Evolutionary conservation across 441 rosid species (phyloP).

Genomic region (Erodium trifolium): DNA sequence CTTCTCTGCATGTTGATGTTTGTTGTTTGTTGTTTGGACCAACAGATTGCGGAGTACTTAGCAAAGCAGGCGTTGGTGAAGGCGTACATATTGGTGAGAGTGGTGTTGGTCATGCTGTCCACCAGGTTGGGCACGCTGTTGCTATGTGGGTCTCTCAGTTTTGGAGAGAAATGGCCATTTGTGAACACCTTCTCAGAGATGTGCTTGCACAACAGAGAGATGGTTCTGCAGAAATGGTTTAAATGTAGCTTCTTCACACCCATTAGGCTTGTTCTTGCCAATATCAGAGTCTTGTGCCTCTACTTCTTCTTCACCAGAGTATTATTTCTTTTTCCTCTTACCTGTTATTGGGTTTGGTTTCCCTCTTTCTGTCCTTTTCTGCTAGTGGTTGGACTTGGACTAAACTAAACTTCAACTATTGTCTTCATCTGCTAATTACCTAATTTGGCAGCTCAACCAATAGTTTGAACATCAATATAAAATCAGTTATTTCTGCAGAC

Average conservation of each 20-base stretch:
- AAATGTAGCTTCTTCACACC: slow-evolving; percentile 16
- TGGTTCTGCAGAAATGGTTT: slow-evolving; percentile 16
- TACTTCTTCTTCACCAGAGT: slow-evolving; percentile 20
- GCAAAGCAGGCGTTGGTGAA: not conserved
- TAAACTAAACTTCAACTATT: no score
- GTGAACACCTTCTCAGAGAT: slow-evolving; percentile 16
- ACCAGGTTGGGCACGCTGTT: not conserved
- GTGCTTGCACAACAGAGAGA: slow-evolving; percentile 16
- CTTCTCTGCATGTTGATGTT: no score
- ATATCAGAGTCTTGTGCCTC: slow-evolving; percentile 18
- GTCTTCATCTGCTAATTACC: no score
- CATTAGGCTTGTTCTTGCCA: slow-evolving; percentile 17
- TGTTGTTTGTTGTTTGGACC: not conserved
- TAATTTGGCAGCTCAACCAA: not conserved
- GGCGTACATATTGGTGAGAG: not conserved
- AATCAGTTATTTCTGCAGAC: not conserved
- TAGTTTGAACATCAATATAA: not conserved
- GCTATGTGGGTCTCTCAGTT: slow-evolving; percentile 3
- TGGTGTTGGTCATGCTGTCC: not conserved
- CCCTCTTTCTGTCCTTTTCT: not conserved
- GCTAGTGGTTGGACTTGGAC: no score
- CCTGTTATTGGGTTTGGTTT: not conserved
- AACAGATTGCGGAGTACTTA: not conserved
- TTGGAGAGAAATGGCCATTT: not conserved
- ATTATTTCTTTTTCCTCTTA: not conserved